Evolutionary conservation across 140 eudicot genomes (phyloP).

Genomic region (Bidens hawaiensis): DNA sequence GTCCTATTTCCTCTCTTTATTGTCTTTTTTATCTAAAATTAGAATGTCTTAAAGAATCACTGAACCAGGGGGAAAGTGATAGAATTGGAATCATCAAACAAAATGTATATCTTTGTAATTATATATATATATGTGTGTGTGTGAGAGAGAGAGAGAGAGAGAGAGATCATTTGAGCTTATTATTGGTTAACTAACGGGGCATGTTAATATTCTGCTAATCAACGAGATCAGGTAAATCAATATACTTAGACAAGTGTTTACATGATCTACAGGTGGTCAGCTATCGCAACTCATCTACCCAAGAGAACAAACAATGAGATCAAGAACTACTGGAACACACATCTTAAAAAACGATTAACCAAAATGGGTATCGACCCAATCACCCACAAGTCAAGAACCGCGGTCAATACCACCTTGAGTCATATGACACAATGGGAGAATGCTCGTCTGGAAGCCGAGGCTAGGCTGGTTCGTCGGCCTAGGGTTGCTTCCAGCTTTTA

Average conservation of each 20-base stretch:
- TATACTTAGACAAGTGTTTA: neutral
- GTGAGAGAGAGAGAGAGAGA: too few relatives aligned
- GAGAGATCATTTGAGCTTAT: too few relatives aligned
- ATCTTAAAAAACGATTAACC: conserved; percentile 69
- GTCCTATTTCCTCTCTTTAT: neutral
- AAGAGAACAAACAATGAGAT: conserved; percentile 92
- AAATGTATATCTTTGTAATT: neutral
- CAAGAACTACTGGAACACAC: conserved; percentile 95
- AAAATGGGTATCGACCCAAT: conserved; percentile 98
- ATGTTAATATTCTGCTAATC: too few relatives aligned
- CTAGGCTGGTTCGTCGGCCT: conserved; percentile 70
- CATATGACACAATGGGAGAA: conserved; percentile 99
- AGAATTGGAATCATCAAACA: conserved; percentile 1
- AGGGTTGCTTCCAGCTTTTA: conserved; percentile 37
- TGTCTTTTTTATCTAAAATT: neutral
- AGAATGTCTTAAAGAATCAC: conserved; percentile 3
- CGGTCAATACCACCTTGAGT: conserved; percentile 77
- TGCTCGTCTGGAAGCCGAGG: conserved; percentile 97
- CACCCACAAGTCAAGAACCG: conserved; percentile 91
- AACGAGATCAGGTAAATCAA: too few relatives aligned
- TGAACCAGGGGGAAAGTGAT: neutral
- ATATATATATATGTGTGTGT: too few relatives aligned
- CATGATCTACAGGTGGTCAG: conserved; percentile 73
- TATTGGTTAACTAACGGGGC: too few relatives aligned
- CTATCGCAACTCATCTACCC: conserved; percentile 91